Evolutionary conservation across 116 monocot species (phyloP), one percentile per base, ranked within the genome.

Genomic region (Dioscorea cayenensis): DNA sequence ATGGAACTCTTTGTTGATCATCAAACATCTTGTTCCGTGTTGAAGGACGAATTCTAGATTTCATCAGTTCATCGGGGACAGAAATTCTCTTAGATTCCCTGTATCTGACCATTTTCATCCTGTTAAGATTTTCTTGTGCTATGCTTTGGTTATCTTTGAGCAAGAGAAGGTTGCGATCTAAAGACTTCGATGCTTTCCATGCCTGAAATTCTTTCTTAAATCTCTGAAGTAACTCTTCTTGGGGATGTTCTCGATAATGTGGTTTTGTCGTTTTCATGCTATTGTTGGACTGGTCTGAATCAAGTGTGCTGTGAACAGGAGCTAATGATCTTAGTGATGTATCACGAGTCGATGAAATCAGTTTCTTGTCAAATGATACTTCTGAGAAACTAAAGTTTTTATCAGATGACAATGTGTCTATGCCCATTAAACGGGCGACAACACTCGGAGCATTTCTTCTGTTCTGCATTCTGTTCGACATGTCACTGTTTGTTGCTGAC

Each of bases 181-280:
- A 36, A 29, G 72, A 21, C 72, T 75, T 90, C 3, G 84, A 78
- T 48, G 79, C 51, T 73, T 93, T 90, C 93, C 97, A 89, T 63
- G 86, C 83, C 73, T 90, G 83, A 38, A 97, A 97, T 18, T 97
- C 97, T 76, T 80, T 85, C 77, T 97, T 97, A 74, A 97, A 97
- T 63, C 90, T 88, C 71, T 93, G 83, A 60, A 93, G 83, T 35
- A 76, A 63, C 78, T 90, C 93, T 72, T 90, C 90, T 66, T 89
- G 93, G 3, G 93, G 90, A 73, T 92, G 96, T 52, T 88, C 86
- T 51, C 88, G 72, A 9, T 67, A 75, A 21, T 37, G 70, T 67
- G 77, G 76, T 49, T 75, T 87, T 50, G 51, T 50, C 43, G 59
- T n/a, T 67, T 14, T 91, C 8, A 27, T 19, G 36, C 66, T 58